Base-by-base conservation (phyloP, 139 green algal genomes). In the Picochlorum sp. region DNA sequence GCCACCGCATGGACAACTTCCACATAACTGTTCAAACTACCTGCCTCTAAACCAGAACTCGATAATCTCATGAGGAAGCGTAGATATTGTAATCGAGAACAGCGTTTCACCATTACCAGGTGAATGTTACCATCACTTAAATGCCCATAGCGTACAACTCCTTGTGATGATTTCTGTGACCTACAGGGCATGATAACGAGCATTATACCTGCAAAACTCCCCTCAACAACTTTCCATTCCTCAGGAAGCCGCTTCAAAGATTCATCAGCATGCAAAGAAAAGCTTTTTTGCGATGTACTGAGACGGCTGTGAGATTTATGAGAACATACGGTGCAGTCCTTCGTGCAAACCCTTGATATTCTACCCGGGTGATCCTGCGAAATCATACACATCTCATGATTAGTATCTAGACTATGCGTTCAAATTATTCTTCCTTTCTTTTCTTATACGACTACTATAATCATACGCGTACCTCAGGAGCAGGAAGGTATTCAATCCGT, bases 71-170 rank as follows among this genome's bases (percentile, higher is more conserved):
- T 29, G 5, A 91, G 68, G 63, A 90, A 91, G 24, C 70, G 63
- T 49, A 91, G 57, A 69, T 85, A 89, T 63, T 80, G 45, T 37
- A 81, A 44, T 45, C 65, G 56, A 30, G 65, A 70, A 65, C 74
- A 79, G 12, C 65, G 52, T 8, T 53, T 50, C 35, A 91, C 80
- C 55, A 93, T 57, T 41, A 91, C 78, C 31, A 93, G 67, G 35
- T 80, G 73, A 40, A 93, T 73, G 37, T 76, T 69, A 1, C 85
- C 85, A 44, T 93, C 85, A 44, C 65, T 53, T 26, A 93, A 57
- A 59, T 93, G 85, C 13, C 62, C 73, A 25, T 81, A 63, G 9
- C 79, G 79, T 14, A 80, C 59, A 40, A 93, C 59, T 16, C 85
- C 85, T 33, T 60, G n/a, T n/a, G 59, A 65, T 50, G 57, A 77